Base-by-base conservation (phyloP, 2,329 filamentous ascomycete species). In the Trichoderma breve region DNA sequence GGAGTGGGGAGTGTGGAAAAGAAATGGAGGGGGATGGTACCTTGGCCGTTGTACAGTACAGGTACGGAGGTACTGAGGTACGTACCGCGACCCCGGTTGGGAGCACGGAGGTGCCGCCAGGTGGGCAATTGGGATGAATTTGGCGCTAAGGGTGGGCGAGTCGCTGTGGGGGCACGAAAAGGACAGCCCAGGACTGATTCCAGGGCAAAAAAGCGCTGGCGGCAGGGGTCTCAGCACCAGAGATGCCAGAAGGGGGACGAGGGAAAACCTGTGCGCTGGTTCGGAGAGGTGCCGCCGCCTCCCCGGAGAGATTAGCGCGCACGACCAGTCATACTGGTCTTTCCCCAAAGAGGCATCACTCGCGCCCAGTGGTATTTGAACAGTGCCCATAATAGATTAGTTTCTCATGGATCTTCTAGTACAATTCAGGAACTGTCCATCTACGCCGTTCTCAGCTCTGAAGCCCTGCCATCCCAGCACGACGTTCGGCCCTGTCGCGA, bases 31-130 rank as follows among this genome's bases (percentile, higher is more conserved):
- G 24, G 69, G 39, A 39, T 34, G 21, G 60, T 57, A 30, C 61
- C n/a, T 26, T 24, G 28, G 51, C 55, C 47, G 28, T 47, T 28
- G 57, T 58, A 67, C 62, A 57, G 70, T 72, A 72, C 70, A 24
- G 39, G 53, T 71, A 71, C 71, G 66, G 36, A 53, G 57, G 28
- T 51, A 61, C 66, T n/a, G 28, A 34, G 57, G 43, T 69, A 62
- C 66, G 66, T 64, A 71, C 58, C 61, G 14, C 32, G 12, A 24
- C 65, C 65, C 65, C 65, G 53, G 53, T 36, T 58, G 32, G 53
- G 39, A 68, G 67, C 69, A 72, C 71, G 71, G 71, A 71, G 71
- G 71, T 60, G 39, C 61, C 24, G 61, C 60, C 34, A 63, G 60
- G 60, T 63, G 34, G 70, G 30, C 66, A 61, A 28, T 61, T 63